These are phyloP conservation scores for Lepidium aucheri DNA, from an alignment of 345 rosid species.

Conservation along the genomic window DNA sequence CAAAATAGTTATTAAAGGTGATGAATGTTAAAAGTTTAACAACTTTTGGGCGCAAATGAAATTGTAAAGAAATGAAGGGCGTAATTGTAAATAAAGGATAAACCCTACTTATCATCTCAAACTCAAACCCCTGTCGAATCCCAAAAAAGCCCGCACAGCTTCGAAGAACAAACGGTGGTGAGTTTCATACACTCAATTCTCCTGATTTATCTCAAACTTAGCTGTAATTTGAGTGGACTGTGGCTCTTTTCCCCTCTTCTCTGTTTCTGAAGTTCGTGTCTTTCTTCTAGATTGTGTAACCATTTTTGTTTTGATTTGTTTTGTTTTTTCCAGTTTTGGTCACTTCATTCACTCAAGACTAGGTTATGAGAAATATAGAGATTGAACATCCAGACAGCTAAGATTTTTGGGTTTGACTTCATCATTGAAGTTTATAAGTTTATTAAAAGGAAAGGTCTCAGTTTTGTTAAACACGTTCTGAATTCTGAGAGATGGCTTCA, in stretches of 20 bases:
- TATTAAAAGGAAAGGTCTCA: not conserved
- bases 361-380: not conserved
- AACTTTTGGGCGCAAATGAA: not conserved
- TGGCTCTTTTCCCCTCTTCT: not conserved
- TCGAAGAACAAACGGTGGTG: slow-evolving; percentile 7
- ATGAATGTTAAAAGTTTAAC: not conserved
- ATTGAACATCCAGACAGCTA: not conserved
- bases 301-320: not conserved
- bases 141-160: not conserved
- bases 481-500: slow-evolving; percentile 39
- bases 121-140: slow-evolving; percentile 7
- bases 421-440: not conserved
- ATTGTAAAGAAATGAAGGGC: not conserved
- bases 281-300: not conserved
- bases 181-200: slow-evolving; percentile 15
- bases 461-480: not conserved
- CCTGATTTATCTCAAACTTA: not conserved
- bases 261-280: not conserved
- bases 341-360: not conserved
- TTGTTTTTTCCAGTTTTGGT: not conserved
- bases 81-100: slow-evolving; percentile 8
- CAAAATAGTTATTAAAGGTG: too few relatives aligned
- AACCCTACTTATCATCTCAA: slow-evolving; percentile 27
- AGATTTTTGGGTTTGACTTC: not conserved
- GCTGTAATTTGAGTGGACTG: not conserved